Conservation (phyloP, 164 flowering plant genomes). For the Kingdonia uniflora region DNA sequence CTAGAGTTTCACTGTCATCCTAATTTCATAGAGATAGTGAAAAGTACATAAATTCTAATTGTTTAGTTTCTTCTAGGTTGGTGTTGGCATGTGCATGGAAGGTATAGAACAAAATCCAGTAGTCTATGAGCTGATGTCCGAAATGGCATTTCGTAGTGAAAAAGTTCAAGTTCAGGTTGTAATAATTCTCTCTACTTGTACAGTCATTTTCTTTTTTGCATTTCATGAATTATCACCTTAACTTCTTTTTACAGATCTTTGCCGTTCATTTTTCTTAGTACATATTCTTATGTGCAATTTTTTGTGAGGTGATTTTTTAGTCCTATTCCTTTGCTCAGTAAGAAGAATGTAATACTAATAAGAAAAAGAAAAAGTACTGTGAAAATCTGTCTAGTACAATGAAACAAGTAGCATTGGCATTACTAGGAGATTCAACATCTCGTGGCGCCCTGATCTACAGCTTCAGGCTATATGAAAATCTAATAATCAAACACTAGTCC, state of each 20-base stretch:
- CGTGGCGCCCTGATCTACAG: no score
- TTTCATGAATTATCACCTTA: not conserved
- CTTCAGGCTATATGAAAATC: no score
- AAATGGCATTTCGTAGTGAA: slow-evolving; percentile 82
- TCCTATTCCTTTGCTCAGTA: no score
- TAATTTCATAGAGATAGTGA: not conserved
- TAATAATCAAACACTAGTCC: no score
- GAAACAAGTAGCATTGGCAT: no score
- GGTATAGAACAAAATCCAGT: slow-evolving; percentile 96
- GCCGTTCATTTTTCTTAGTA: no score
- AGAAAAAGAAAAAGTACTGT: no score
- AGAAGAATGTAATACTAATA: no score
- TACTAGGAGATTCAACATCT: no score
- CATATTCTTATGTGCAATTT: no score
- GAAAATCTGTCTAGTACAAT: no score
- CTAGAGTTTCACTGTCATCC: not conserved
- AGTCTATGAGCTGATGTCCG: slow-evolving; percentile 90
- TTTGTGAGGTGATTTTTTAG: no score
- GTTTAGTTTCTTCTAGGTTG: slow-evolving; percentile 40
- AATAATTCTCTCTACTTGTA: slow-evolving; percentile 2
- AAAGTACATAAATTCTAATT: not conserved
- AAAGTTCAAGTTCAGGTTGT: slow-evolving; percentile 60
- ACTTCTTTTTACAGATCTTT: not conserved
- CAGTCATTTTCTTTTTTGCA: not conserved
- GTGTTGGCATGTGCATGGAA: slow-evolving; percentile 99